A percentile compares a stretch with the other conserved stretches of the same genome.
Evolutionary conservation across 2,329 filamentous ascomycete genomes (phyloP).

Genomic region (Magnaporthiopsis incrustans): DNA sequence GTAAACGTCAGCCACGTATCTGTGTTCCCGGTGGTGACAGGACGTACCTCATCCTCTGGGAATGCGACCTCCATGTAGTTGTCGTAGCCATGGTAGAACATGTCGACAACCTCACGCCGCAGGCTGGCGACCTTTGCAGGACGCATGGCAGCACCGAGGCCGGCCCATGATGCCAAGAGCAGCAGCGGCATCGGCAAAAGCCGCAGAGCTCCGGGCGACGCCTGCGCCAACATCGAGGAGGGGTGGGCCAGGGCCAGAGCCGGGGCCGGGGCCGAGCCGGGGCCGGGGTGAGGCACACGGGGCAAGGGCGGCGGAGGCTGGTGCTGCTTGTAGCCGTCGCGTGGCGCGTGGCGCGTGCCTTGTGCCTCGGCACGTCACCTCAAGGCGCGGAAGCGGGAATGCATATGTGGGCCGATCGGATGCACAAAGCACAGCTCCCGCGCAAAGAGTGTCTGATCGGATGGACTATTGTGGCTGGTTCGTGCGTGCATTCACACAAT

Average conservation of each 20-base stretch:
- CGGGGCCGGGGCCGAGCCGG: background rate
- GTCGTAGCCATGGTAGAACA: constrained; percentile 96
- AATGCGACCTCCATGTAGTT: constrained; percentile 94
- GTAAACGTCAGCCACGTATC: background rate
- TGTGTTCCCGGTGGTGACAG: background rate
- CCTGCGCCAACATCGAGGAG: background rate
- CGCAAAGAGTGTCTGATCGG: background rate
- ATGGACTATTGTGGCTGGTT: background rate
- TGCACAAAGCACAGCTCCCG: background rate
- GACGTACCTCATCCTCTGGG: constrained; percentile 75
- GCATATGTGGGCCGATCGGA: background rate
- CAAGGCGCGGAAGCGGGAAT: background rate
- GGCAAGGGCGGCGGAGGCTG: constrained; percentile 2
- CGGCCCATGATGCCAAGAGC: constrained; percentile 32
- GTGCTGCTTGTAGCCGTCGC: background rate
- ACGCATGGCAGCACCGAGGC: constrained; percentile 39
- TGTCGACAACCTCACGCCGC: constrained; percentile 56
- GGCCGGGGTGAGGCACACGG: constrained; percentile 8
- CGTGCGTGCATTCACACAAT: background rate
- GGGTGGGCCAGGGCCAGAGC: background rate
- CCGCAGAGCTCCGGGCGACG: constrained; percentile 4
- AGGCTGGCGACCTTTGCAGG: constrained; percentile 46
- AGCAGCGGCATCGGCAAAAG: constrained; percentile 15
- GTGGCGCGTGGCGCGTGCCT: background rate
- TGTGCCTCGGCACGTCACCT: background rate